Base-by-base conservation (phyloP, 345 rosid species). In the Gossypium rotundifolium region DNA sequence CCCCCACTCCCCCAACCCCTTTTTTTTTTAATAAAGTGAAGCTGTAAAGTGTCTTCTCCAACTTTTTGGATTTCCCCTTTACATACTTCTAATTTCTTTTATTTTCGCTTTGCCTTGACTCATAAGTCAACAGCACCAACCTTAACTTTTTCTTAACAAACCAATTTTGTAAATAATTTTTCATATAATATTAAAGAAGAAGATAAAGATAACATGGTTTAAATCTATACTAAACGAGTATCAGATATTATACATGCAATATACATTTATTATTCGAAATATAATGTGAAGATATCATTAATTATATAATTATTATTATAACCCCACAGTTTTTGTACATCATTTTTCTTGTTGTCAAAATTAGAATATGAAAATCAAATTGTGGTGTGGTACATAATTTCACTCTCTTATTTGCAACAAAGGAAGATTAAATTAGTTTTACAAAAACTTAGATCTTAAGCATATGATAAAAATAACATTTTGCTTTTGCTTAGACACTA, bases 1-100 rank as follows among this genome's bases (percentile, higher is more conserved):
- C 29, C 29, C 0, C n/a, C n/a, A n/a, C n/a, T n/a, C n/a, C n/a
- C n/a, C n/a, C n/a, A n/a, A n/a, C n/a, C n/a, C 1, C 2, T 3
- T 20, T 57, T 22, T 4, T 11, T 11, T 25, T 65, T 3, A 29
- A 29, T 29, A 22, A 18, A 64, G 49, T 64, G 8, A n/a, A 63
- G 68, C 69, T 42, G 68, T n/a, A 63, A 63, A 63, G 68, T n/a
- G 49, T 40, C 16, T 12, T 60, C 65, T 60, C 40, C 65, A 60
- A 27, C 65, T 14, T 60, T 33, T 13, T 60, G n/a, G 14, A 27
- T 60, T 25, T 27, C 29, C 65, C 9, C 38, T 60, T 51, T 51
- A 13, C 40, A n/a, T 25, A 13, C 5, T 52, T 52, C 18, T 55
- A 8, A 9, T 60, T 60, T 52, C 8, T 53, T 57, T 9, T 57